Evolutionary conservation across 1,284 basidiomycete species (phyloP).

Genomic region (Rhodotorula sp.): DNA sequence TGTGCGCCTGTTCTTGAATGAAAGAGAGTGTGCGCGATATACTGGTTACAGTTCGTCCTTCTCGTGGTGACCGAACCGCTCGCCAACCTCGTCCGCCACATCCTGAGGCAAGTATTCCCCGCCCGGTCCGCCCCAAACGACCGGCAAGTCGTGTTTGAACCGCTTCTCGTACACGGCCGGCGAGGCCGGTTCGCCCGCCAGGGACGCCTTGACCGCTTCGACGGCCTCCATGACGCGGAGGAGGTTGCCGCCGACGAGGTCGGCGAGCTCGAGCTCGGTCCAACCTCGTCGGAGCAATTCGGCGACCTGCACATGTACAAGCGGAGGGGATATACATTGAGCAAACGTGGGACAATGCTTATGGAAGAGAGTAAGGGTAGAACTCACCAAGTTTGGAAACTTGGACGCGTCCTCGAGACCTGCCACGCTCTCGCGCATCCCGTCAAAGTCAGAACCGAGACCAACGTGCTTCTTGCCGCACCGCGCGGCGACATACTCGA

Average conservation of each 20-base stretch:
- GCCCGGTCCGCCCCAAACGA: not conserved
- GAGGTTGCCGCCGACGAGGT: conserved; percentile 5
- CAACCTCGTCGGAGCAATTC: conserved; percentile 3
- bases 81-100: not conserved
- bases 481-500: conserved; percentile 74
- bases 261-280: conserved; percentile 1
- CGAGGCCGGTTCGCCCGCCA: not conserved
- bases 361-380: not conserved
- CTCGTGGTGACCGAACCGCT: not conserved
- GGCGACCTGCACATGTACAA: too few species aligned
- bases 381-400: conserved; percentile 59
- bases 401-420: conserved; percentile 59
- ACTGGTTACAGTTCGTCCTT: not conserved
- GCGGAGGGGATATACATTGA: too few species aligned
- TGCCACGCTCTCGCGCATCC: conserved; percentile 13
- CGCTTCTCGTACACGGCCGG: conserved; percentile 5
- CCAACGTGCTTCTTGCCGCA: conserved; percentile 67
- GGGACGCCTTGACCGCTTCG: not conserved
- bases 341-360: too few species aligned
- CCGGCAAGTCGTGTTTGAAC: not conserved
- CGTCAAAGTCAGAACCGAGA: conserved; percentile 63
- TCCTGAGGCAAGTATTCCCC: not conserved
- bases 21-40: conserved; percentile 25
- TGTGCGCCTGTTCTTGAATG: too few species aligned
- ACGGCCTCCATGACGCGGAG: conserved; percentile 12